Conservation (phyloP, 2,329 filamentous ascomycete species). For the Lojkania enalia region DNA sequence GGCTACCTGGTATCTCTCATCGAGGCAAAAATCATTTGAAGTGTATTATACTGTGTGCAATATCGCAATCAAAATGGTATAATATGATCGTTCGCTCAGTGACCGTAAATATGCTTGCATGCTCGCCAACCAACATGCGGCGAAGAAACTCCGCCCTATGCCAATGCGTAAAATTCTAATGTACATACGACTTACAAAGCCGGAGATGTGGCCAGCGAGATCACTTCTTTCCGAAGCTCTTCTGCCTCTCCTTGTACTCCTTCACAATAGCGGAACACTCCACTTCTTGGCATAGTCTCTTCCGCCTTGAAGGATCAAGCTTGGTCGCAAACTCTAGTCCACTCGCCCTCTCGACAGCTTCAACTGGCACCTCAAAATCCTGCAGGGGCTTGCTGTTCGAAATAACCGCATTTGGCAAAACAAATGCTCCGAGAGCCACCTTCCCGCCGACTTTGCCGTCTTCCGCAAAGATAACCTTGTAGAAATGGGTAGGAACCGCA, state of each 20-base stretch:
- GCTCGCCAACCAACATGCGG: too few relatives aligned
- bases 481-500: conserved; percentile 97
- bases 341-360: conserved; percentile 88
- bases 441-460: conserved; percentile 66
- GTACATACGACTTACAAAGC: conserved; percentile 13
- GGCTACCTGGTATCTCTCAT: too few relatives aligned
- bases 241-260: conserved; percentile 70
- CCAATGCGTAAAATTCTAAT: conserved; percentile 9
- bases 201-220: too few relatives aligned
- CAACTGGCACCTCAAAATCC: conserved; percentile 93
- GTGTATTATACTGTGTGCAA: too few relatives aligned
- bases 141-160: conserved; percentile 4
- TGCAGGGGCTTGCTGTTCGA: conserved; percentile 82
- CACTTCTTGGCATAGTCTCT: conserved; percentile 83
- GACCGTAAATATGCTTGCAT: too few relatives aligned
- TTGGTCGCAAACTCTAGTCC: conserved; percentile 88
- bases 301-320: conserved; percentile 72
- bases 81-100: too few relatives aligned
- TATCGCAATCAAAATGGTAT: too few relatives aligned
- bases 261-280: conserved; percentile 79
- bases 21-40: too few relatives aligned
- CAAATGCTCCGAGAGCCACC: conserved; percentile 90
- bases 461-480: conserved; percentile 97
- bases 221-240: conserved; percentile 44
- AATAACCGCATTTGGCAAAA: conserved; percentile 89